phyloP scores from a whole-genome alignment of 805 yeast species.

The Wickerhamomyces chaumierensis region DNA sequence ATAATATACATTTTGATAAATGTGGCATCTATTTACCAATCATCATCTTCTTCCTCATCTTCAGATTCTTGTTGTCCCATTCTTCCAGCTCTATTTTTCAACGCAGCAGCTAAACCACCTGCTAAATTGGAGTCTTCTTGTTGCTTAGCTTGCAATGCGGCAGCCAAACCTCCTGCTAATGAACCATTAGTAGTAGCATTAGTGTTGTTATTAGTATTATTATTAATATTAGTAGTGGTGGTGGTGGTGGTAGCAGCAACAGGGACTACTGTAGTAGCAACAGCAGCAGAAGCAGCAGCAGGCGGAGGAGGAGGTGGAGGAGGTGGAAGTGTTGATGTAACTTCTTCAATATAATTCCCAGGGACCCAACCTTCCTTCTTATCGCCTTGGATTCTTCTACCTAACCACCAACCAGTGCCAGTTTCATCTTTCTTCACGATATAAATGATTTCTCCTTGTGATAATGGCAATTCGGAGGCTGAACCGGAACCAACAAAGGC shows the following conservation, averaged over 20 bases:
- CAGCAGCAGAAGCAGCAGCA: slow-evolving; percentile 26
- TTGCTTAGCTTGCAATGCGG: slow-evolving; percentile 53
- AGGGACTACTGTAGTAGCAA: slow-evolving; percentile 24
- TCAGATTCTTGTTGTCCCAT: slow-evolving; percentile 52
- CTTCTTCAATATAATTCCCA: slow-evolving; percentile 69
- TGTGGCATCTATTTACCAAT: slow-evolving; percentile 41
- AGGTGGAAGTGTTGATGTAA: slow-evolving; percentile 29
- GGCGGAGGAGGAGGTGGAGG: slow-evolving; percentile 30
- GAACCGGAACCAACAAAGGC: slow-evolving; percentile 83
- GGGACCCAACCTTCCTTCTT: slow-evolving; percentile 95
- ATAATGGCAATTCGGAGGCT: slow-evolving; percentile 69
- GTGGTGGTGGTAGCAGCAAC: too few species aligned
- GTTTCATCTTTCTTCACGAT: slow-evolving; percentile 47
- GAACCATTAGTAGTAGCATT: slow-evolving; percentile 13
- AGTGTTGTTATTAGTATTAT: slow-evolving; percentile 4
- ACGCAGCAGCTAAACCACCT: slow-evolving; percentile 83
- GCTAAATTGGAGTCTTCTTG: slow-evolving; percentile 54
- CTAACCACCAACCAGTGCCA: slow-evolving; percentile 92
- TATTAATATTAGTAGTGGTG: too few species aligned
- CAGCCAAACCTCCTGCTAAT: slow-evolving; percentile 50
- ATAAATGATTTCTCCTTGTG: slow-evolving; percentile 65
- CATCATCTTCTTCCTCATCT: slow-evolving; percentile 59
- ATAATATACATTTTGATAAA: too few species aligned
- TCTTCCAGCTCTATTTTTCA: slow-evolving; percentile 65
- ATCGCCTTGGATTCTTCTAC: slow-evolving; percentile 64